Percentiles rank a stretch among this genome's conserved stretches.
Conservation (phyloP, 2,329 filamentous ascomycete genomes). For the Aaosphaeria arxii region DNA sequence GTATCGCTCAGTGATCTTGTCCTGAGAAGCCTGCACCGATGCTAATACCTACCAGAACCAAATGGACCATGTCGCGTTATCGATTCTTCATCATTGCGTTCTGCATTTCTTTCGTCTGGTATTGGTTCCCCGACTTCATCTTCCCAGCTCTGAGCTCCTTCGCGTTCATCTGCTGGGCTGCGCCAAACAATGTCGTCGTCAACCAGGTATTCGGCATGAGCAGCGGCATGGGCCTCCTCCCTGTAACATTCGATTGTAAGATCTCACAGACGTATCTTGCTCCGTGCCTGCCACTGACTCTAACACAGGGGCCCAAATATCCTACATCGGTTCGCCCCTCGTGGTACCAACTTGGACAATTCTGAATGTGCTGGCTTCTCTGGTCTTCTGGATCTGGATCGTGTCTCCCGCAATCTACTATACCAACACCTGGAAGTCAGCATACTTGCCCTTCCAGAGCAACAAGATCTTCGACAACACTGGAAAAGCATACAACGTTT, state of each 20-base stretch:
- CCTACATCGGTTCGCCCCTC: conserved; percentile 26
- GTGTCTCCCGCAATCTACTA: conserved; percentile 32
- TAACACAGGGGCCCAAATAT: not conserved
- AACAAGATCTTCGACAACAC: conserved; percentile 36
- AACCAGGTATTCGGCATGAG: conserved; percentile 72
- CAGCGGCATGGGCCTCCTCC: conserved; percentile 65
- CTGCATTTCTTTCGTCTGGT: conserved; percentile 48
- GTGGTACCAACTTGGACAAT: conserved; percentile 28
- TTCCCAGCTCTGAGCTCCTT: conserved; percentile 69
- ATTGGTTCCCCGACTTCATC: conserved; percentile 57
- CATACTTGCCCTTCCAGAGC: conserved; percentile 36
- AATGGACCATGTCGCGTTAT: conserved; percentile 65
- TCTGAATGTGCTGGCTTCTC: conserved; percentile 31
- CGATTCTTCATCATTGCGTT: conserved; percentile 62
- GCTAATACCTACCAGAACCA: not conserved
- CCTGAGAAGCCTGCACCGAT: not conserved
- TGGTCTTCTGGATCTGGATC: conserved; percentile 29
- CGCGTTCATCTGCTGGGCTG: conserved; percentile 57
- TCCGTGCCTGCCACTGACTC: not conserved
- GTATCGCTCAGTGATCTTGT: too few species aligned
- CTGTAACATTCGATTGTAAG: conserved; percentile 69
- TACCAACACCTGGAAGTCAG: conserved; percentile 27
- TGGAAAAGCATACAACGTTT: conserved; percentile 30
- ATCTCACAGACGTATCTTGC: not conserved
- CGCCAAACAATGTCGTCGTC: conserved; percentile 64